Base-by-base conservation (phyloP, 345 rosid genomes). In the Ceriops decandra region DNA sequence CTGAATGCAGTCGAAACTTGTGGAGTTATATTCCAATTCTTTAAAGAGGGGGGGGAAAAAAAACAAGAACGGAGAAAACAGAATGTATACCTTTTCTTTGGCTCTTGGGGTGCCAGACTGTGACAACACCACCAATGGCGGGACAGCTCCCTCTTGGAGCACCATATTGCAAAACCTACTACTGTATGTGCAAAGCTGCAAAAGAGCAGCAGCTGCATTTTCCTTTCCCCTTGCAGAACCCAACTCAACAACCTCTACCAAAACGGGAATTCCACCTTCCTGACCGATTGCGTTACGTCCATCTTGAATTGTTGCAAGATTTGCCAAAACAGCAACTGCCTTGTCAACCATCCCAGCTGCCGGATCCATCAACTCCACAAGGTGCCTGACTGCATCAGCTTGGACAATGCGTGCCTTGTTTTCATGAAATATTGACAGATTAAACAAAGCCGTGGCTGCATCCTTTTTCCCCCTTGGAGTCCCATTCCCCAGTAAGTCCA, bases 221-320 rank as follows among this genome's bases (percentile, higher is more conserved):
- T 92, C 98, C 83, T 88, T 92, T 28, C 98, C 98, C 81, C 97
- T 90, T 1, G 84, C 78, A 66, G 98, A 95, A 52, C 98, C 98
- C 75, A 95, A 77, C 82, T 95, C 99, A 61, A 95, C 92, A 74
- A 90, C 92, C 83, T 95, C 96, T n/a, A 95, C 97, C 57, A 95
- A 77, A 60, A 87, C 83, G 1, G 90, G 87, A 61, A 95, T 87
- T 28, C 99, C 98, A 15, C 84, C 77, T 72, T 81, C 93, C 77
- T 80, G 90, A 42, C 93, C 96, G 9, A 95, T 92, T n/a, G 88
- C 90, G 13, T 72, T 61, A 81, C 87, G 85, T 46, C 98, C 99
- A 84, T 90, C 97, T 0, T 67, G 82, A 30, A 83, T 75, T 20
- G 93, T 92, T 0, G 98, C 96, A 54, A 95, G 99, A 84, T 92